These are phyloP conservation scores for Castanea crenata DNA, from an alignment of 306 rosid genomes.

Conservation along the genomic window DNA sequence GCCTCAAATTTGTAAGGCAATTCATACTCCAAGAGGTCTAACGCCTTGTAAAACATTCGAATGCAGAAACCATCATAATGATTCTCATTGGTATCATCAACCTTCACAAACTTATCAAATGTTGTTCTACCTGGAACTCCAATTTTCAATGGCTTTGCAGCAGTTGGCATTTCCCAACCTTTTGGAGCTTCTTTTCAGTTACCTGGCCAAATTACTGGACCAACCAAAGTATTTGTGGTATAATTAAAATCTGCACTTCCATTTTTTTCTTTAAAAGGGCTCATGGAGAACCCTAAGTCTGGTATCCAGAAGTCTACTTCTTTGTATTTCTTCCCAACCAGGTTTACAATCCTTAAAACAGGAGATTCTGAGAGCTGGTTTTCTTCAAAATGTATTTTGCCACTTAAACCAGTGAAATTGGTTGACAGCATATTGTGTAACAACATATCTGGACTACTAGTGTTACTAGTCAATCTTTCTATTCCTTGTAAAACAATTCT, in stretches of 20 bases:
- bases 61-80: constrained; percentile 60
- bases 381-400: constrained; percentile 45
- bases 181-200: constrained; percentile 34
- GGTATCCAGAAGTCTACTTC: constrained; percentile 62
- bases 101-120: constrained; percentile 58
- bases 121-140: constrained; percentile 61
- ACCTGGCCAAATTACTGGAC: constrained; percentile 69
- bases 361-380: constrained; percentile 35
- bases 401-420: constrained; percentile 56
- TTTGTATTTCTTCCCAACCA: constrained; percentile 38
- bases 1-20: constrained; percentile 39
- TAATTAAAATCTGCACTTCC: not conserved
- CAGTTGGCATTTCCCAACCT: constrained; percentile 66
- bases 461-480: constrained; percentile 19
- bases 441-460: constrained; percentile 10
- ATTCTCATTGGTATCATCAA: constrained; percentile 15
- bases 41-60: constrained; percentile 31
- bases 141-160: constrained; percentile 44
- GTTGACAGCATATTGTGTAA: constrained; percentile 26
- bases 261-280: not conserved
- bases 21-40: constrained; percentile 33
- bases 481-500: constrained; percentile 40
- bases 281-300: constrained; percentile 29
- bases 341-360: constrained; percentile 49
- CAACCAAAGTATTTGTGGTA: constrained; percentile 4